These are phyloP conservation scores for Corrigiola litoralis DNA, from an alignment of 179 eudicot genomes.

Conservation along the genomic window DNA sequence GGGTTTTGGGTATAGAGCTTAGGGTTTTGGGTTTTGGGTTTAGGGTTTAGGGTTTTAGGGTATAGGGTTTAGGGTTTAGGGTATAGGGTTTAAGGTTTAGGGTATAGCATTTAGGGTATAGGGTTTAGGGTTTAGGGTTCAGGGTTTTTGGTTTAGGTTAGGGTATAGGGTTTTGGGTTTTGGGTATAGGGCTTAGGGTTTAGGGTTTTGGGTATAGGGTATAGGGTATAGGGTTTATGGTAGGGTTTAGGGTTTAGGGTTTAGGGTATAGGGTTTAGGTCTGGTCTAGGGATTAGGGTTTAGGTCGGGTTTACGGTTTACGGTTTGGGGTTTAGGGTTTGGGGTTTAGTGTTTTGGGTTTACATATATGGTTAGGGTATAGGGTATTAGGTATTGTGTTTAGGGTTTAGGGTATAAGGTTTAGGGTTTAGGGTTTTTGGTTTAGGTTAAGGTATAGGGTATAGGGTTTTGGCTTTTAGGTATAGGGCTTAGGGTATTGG, in stretches of 20 bases:
- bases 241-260: neutral
- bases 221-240: conserved; percentile 1
- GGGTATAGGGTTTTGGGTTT: conserved; percentile 1
- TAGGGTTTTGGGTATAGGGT: conserved; percentile 2
- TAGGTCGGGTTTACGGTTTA: no score
- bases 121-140: neutral
- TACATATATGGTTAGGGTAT: neutral
- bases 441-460: neutral
- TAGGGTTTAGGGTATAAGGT: conserved; percentile 1
- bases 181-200: neutral
- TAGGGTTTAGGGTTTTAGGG: no score
- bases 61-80: neutral
- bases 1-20: no score
- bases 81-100: neutral
- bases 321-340: neutral
- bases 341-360: neutral
- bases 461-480: neutral
- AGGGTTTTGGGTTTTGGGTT: neutral
- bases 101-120: neutral
- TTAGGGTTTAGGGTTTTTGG: neutral
- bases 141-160: neutral
- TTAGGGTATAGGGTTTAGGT: no score
- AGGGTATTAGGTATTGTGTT: neutral
- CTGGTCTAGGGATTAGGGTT: no score
- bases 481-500: conserved; percentile 2